A percentile compares a stretch with the other conserved stretches of the same genome.
Evolutionary conservation across 2,329 filamentous ascomycete genomes (phyloP).

Genomic region (Pyricularia sp.): DNA sequence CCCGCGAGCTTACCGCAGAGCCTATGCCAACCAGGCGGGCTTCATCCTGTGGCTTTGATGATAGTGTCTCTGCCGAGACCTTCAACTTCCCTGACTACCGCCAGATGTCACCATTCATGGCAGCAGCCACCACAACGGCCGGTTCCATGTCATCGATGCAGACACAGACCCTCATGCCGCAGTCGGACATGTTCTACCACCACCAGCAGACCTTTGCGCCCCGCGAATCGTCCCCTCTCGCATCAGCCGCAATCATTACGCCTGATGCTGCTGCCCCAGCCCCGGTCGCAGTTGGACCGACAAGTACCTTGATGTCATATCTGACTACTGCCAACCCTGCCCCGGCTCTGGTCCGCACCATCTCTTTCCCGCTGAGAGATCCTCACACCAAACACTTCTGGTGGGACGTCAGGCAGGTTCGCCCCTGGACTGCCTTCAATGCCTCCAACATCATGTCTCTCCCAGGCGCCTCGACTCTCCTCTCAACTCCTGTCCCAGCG

Average conservation of each 20-base stretch:
- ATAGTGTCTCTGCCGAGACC: conserved; percentile 50
- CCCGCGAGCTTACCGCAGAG: conserved; percentile 27
- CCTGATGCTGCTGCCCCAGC: conserved; percentile 22
- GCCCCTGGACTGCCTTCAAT: conserved; percentile 72
- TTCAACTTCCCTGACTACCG: conserved; percentile 80
- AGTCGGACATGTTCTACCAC: conserved; percentile 30
- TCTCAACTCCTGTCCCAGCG: conserved; percentile 54
- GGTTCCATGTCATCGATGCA: conserved; percentile 13
- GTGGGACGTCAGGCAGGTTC: conserved; percentile 88
- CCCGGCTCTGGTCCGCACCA: conserved; percentile 66
- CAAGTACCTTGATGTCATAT: conserved; percentile 64
- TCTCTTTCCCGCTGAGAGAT: conserved; percentile 55
- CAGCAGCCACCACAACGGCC: conserved; percentile 16
- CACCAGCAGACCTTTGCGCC: conserved; percentile 22
- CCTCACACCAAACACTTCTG: conserved; percentile 73
- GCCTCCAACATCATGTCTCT: conserved; percentile 57
- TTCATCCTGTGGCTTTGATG: conserved; percentile 51
- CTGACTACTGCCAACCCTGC: conserved; percentile 70
- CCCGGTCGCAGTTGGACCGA: conserved; percentile 30
- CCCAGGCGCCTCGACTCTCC: conserved; percentile 57
- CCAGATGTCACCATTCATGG: conserved; percentile 41
- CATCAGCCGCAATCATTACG: conserved; percentile 21
- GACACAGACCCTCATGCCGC: conserved; percentile 14
- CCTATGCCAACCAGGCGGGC: conserved; percentile 37
- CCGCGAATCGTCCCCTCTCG: conserved; percentile 32